Conservation (phyloP, 1,284 basidiomycete genomes). For the Anthracocystis panici-leucophaei region DNA sequence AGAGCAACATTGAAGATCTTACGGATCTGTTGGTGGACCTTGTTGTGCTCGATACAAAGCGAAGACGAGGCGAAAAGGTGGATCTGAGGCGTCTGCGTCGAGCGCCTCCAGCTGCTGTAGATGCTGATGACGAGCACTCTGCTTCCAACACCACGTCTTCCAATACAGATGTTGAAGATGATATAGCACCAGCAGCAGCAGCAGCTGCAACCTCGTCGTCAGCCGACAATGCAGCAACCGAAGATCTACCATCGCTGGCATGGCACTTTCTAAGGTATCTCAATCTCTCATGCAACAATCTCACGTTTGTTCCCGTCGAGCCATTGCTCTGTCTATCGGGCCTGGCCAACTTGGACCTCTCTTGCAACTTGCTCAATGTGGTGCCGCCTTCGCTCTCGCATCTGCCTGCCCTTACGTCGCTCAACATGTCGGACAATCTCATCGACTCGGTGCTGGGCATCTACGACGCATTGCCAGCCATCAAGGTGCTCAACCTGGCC, state of each 20-base stretch:
- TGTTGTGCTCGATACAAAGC: constrained; percentile 77
- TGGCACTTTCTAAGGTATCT: constrained; percentile 84
- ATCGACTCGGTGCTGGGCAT: constrained; percentile 91
- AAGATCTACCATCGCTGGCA: constrained; percentile 76
- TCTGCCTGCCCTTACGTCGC: constrained; percentile 82
- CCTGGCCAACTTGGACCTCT: constrained; percentile 70
- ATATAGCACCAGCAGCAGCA: too few species aligned
- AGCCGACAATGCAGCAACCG: neutral
- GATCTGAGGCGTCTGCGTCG: constrained; percentile 13
- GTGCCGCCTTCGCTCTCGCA: constrained; percentile 79
- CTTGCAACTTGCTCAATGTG: constrained; percentile 70
- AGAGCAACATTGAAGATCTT: constrained; percentile 85
- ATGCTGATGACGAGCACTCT: constrained; percentile 6
- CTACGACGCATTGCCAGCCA: constrained; percentile 49
- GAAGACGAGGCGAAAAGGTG: constrained; percentile 41
- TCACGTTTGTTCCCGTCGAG: constrained; percentile 81
- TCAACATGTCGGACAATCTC: constrained; percentile 94
- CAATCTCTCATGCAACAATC: constrained; percentile 82
- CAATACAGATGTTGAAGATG: constrained; percentile 14
- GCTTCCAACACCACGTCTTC: constrained; percentile 1
- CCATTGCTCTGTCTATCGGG: constrained; percentile 73
- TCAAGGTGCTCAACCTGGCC: constrained; percentile 61
- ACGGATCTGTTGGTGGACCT: constrained; percentile 81
- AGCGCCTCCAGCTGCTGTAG: neutral
- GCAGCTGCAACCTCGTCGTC: neutral